These are phyloP conservation scores for Fraxinus albicans DNA, from an alignment of 305 asterid genomes.

Conservation along the genomic window DNA sequence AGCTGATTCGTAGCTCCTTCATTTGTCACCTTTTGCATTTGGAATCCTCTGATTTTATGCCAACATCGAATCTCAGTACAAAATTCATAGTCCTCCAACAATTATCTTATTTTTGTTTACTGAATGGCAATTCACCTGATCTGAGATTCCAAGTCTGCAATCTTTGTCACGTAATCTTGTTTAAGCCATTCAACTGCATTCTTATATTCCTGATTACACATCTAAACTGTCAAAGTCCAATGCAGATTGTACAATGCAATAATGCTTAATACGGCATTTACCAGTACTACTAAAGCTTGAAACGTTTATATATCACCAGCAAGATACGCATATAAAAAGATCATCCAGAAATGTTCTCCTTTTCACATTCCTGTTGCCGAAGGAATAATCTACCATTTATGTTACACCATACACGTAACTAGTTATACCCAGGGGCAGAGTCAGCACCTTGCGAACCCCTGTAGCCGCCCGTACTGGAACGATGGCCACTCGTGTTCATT, in stretches of 20 bases:
- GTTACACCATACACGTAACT: neutral
- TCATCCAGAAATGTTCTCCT: neutral
- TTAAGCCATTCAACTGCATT: slow-evolving; percentile 28
- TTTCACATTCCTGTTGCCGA: neutral
- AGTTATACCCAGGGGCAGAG: neutral
- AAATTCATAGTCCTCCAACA: neutral
- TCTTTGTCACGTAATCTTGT: slow-evolving; percentile 25
- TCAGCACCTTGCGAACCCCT: neutral
- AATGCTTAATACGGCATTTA: neutral
- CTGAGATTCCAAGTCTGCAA: slow-evolving; percentile 30
- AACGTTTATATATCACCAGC: neutral
- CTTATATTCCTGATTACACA: slow-evolving; percentile 25
- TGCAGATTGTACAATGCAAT: neutral
- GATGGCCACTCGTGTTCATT: no score
- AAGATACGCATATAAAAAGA: neutral
- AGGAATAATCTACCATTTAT: neutral
- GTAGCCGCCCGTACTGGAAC: neutral
- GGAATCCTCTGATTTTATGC: slow-evolving; percentile 26
- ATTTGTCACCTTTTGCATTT: slow-evolving; percentile 25
- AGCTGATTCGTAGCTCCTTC: slow-evolving; percentile 31
- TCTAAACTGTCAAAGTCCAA: neutral
- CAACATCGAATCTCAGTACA: neutral
- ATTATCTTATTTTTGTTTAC: neutral
- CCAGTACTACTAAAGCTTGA: neutral
- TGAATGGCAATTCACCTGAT: slow-evolving; percentile 28